These are phyloP conservation scores for Lactuca sativa DNA, from an alignment of 129 eudicot species.

Conservation along the genomic window DNA sequence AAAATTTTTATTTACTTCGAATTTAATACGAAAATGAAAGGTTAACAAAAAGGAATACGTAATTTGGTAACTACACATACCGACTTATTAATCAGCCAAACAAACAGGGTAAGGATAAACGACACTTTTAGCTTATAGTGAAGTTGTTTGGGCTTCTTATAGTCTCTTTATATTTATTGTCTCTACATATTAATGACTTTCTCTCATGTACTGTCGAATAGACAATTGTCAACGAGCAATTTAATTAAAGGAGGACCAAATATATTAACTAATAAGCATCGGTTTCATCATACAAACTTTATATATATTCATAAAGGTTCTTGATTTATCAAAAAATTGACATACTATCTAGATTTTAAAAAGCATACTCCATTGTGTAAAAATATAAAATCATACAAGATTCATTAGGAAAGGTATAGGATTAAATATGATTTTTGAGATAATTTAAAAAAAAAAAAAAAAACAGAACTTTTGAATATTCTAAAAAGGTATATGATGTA, in stretches of 20 bases:
- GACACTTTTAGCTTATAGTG: slow-evolving; percentile 9
- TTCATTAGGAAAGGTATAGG: background rate
- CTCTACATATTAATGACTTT: slow-evolving; percentile 10
- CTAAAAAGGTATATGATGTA: background rate
- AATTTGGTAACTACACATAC: background rate
- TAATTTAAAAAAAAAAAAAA: too few relatives aligned
- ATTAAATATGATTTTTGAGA: background rate
- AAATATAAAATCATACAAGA: background rate
- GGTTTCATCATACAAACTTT: background rate
- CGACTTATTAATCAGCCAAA: background rate
- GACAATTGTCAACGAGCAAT: background rate
- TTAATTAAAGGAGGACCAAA: background rate
- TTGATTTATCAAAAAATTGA: background rate
- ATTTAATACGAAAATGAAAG: too few relatives aligned
- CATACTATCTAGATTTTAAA: background rate
- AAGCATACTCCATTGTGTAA: background rate
- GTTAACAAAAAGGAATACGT: background rate
- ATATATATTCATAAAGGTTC: background rate
- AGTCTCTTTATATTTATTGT: slow-evolving; percentile 1
- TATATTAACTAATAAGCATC: too few relatives aligned
- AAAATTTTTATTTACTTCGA: too few relatives aligned
- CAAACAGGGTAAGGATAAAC: slow-evolving; percentile 12
- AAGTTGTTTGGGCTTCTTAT: slow-evolving; percentile 14
- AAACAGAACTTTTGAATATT: too few relatives aligned
- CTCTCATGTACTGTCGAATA: background rate